Evolutionary conservation across 768 basidiomycete genomes (phyloP).

Genomic region (Tulasnella sp.): DNA sequence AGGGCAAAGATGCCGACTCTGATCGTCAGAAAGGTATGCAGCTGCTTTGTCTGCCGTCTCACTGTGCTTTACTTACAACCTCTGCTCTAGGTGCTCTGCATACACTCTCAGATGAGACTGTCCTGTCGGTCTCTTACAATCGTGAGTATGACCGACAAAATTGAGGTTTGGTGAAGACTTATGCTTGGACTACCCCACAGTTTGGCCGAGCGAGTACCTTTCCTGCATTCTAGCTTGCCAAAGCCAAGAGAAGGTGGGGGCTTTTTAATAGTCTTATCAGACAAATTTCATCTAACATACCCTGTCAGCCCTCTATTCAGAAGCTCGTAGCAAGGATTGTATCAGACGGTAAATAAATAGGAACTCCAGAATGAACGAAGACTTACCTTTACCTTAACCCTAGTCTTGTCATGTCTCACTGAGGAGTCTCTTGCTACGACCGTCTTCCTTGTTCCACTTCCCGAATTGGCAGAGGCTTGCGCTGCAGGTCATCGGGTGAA

Average conservation of each 20-base stretch:
- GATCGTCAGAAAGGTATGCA: conserved; percentile 24
- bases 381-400: background rate
- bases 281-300: background rate
- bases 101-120: conserved; percentile 48
- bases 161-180: no score
- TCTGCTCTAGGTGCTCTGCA: conserved; percentile 29
- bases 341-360: conserved; percentile 33
- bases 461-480: background rate
- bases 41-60: background rate
- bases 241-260: conserved; percentile 74
- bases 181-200: background rate
- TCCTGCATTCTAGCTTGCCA: conserved; percentile 60
- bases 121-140: conserved; percentile 3
- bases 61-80: background rate
- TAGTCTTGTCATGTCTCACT: conserved; percentile 42
- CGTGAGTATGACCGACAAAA: background rate
- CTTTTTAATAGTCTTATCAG: background rate
- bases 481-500: background rate
- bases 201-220: conserved; percentile 45
- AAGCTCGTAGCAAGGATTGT: conserved; percentile 53
- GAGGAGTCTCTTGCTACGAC: conserved; percentile 58
- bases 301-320: conserved; percentile 59
- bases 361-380: background rate
- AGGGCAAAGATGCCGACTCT: conserved; percentile 21
- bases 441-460: conserved; percentile 29